phyloP scores from a whole-genome alignment of 31 red algal genomes.

The Odonthalia washingtoniensis region DNA sequence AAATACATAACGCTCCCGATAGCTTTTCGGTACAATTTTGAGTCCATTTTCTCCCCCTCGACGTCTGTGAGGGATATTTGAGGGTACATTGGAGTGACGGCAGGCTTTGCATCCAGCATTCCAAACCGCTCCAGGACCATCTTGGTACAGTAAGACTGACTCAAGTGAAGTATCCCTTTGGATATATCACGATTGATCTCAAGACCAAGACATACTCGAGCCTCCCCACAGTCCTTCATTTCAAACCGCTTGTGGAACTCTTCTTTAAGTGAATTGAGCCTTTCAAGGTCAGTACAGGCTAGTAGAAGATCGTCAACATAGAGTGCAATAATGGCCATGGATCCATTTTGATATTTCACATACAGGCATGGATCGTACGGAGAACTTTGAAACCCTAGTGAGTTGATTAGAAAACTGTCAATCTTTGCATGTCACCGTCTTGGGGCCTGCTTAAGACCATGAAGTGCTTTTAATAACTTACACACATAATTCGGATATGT shows the following conservation, averaged over 20 bases:
- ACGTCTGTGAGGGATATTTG: background rate
- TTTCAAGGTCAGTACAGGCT: constrained; percentile 25
- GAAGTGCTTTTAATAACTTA: constrained; percentile 5
- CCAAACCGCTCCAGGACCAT: background rate
- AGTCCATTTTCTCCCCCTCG: too few species aligned
- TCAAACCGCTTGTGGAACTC: constrained; percentile 34
- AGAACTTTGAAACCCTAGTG: background rate
- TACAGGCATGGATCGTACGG: constrained; percentile 7
- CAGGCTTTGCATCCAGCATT: background rate
- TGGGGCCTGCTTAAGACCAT: constrained; percentile 25
- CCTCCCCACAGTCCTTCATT: constrained; percentile 22
- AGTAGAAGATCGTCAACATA: constrained; percentile 18
- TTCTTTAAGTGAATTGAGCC: constrained; percentile 9
- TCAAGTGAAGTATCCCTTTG: background rate
- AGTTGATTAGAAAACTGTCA: background rate
- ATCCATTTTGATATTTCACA: too few species aligned
- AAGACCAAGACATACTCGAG: background rate
- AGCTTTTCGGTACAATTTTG: too few species aligned
- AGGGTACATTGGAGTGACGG: background rate
- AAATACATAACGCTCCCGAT: too few species aligned
- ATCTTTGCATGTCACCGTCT: constrained; percentile 38
- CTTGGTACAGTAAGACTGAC: background rate
- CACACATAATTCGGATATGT: constrained; percentile 15
- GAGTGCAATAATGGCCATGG: constrained; percentile 29
- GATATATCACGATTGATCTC: constrained; percentile 32